Base-by-base conservation (phyloP, 306 rosid species). In the Cucurbita moschata region DNA sequence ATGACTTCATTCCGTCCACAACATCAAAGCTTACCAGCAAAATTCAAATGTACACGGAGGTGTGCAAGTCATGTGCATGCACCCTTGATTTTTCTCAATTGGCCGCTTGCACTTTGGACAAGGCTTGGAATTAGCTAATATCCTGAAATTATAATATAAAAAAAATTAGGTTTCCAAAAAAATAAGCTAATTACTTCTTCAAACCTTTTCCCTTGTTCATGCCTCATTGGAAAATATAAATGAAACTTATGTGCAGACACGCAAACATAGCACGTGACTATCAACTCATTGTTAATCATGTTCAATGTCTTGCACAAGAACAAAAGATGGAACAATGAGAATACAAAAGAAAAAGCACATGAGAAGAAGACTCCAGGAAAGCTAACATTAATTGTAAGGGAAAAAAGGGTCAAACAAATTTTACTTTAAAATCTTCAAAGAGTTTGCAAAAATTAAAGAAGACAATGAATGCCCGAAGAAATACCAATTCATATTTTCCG, bases 81-180 rank as follows among this genome's bases (percentile, higher is more conserved):
- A 92, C 12, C 97, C 97, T 58, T 83, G 92, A 82, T 85, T 85
- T 75, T 92, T 92, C 79, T 92, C 97, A 63, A 92, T 92, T 5
- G 96, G 89, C 53, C 94, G 83, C 90, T 88, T 88, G 92, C 97
- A 92, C 77, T 89, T 83, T 39, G 97, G 97, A 77, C 97, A 92
- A 5, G 97, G 90, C 84, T 92, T 89, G 72, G 97, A 88, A 78
- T 89, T 88, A 23, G 90, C 96, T 55, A 92, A 88, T 58, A 92
- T 92, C 97, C 78, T 76, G 72, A 64, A 37, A 50, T 76, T 63
- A 57, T 1, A 38, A 39, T 39, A 39, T 15, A 59, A 30, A 58
- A 44, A 73, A 35, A 50, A 30, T 47, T 16, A 58, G 49, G 53
- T 61, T 75, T 51, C 39, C 39, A 7, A 26, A 42, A 54, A 46